Conservation (phyloP, 1,284 basidiomycete genomes). For the Austroboletus niveus region DNA sequence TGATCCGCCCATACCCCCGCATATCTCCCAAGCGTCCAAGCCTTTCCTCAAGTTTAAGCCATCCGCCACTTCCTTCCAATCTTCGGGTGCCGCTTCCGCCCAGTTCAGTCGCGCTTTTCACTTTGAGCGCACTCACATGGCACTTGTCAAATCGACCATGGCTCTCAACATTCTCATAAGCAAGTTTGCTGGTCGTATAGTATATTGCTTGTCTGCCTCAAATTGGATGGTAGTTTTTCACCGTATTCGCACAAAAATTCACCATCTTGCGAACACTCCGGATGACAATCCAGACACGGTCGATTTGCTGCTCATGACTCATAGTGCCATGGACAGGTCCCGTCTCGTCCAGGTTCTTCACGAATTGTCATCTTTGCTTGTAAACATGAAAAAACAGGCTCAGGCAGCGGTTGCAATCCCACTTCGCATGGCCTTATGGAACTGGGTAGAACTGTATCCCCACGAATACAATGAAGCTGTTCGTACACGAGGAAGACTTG, state of each 20-base stretch:
- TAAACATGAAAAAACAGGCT: slow-evolving; percentile 79
- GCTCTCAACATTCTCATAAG: slow-evolving; percentile 62
- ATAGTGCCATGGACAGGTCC: slow-evolving; percentile 65
- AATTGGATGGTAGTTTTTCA: slow-evolving; percentile 85
- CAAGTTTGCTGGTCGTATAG: slow-evolving; percentile 73
- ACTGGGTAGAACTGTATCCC: slow-evolving; percentile 86
- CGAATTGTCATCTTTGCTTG: slow-evolving; percentile 81
- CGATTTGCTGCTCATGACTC: slow-evolving; percentile 74
- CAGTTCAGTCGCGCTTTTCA: slow-evolving; percentile 38
- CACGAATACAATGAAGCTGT: slow-evolving; percentile 78
- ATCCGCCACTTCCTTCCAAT: slow-evolving; percentile 36
- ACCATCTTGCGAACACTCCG: slow-evolving; percentile 52
- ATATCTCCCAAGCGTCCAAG: slow-evolving; percentile 31
- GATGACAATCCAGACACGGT: slow-evolving; percentile 63
- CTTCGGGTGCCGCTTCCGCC: slow-evolving; percentile 21
- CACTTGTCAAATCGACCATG: slow-evolving; percentile 54
- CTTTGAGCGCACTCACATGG: slow-evolving; percentile 69
- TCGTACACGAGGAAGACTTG: slow-evolving; percentile 60
- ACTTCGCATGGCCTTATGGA: slow-evolving; percentile 84
- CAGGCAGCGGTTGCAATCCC: slow-evolving; percentile 74
- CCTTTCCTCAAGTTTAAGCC: slow-evolving; percentile 30
- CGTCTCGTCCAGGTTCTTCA: slow-evolving; percentile 67
- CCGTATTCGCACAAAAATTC: slow-evolving; percentile 73
- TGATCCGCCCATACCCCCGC: slow-evolving; percentile 27
- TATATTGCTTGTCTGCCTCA: slow-evolving; percentile 86